phyloP scores from a whole-genome alignment of 345 rosid genomes.

The Sonneratia alba region DNA sequence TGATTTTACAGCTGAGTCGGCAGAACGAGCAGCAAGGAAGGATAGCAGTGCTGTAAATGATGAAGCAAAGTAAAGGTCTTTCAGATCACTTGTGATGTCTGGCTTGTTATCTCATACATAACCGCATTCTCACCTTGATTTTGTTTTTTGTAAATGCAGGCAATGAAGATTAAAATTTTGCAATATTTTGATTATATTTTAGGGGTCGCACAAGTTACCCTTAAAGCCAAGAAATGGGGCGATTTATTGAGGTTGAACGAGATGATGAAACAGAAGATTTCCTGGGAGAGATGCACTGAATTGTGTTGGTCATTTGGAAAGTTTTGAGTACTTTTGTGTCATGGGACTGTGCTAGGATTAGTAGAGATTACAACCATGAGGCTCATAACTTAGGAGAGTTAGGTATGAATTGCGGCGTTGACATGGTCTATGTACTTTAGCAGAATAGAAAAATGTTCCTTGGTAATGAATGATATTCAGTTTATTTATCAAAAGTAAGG shows the following conservation, averaged over 20 bases:
- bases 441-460: too few relatives aligned
- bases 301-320: too few relatives aligned
- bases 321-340: too few relatives aligned
- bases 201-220: neutral
- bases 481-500: neutral
- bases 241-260: neutral
- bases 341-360: too few relatives aligned
- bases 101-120: neutral
- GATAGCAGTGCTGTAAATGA: constrained; percentile 13
- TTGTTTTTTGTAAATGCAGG: constrained; percentile 22
- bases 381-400: too few relatives aligned
- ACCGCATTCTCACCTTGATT: neutral
- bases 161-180: constrained; percentile 17
- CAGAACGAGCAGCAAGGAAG: constrained; percentile 43
- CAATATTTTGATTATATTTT: neutral
- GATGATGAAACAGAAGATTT: neutral
- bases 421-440: too few relatives aligned
- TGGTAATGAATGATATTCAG: too few relatives aligned
- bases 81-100: neutral
- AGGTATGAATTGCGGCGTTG: too few relatives aligned
- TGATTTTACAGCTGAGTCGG: constrained; percentile 43
- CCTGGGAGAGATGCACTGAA: too few relatives aligned
- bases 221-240: neutral
- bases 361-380: too few relatives aligned
- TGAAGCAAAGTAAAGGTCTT: constrained; percentile 30